phyloP scores from a whole-genome alignment of 169 alveolate genomes.

The Plasmodium vivax region DNA sequence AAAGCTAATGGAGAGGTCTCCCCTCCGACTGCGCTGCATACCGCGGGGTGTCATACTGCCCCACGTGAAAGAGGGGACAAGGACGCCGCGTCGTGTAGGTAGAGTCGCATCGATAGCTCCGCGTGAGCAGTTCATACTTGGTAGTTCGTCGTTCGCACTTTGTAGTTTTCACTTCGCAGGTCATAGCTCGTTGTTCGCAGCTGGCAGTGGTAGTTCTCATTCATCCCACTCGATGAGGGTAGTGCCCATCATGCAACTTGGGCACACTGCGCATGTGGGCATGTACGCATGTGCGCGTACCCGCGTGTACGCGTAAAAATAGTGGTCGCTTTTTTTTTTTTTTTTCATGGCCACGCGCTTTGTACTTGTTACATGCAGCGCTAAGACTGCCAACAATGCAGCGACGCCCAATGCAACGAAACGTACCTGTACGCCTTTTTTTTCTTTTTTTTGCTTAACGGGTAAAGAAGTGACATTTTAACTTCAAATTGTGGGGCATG shows the following conservation, averaged over 20 bases:
- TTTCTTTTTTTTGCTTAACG: background rate
- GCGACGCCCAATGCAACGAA: background rate
- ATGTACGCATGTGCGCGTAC: background rate
- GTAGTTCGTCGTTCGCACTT: no score
- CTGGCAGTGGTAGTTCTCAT: background rate
- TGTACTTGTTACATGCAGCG: background rate
- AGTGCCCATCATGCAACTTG: background rate
- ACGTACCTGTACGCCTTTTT: background rate
- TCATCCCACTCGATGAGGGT: background rate
- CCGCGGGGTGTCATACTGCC: background rate
- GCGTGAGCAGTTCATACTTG: background rate
- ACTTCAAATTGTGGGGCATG: background rate
- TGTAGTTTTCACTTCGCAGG: no score
- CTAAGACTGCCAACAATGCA: no score
- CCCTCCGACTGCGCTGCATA: background rate
- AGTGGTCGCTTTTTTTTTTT: background rate
- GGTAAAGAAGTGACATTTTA: background rate
- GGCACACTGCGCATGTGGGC: background rate
- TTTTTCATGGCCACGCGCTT: background rate
- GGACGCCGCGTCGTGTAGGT: background rate
- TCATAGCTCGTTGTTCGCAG: background rate
- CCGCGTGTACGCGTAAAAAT: background rate
- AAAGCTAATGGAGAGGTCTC: background rate
- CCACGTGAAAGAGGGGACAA: background rate
- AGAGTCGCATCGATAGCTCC: background rate